phyloP scores from a whole-genome alignment of 371 early-diverging fungal species.

The Funneliformis caledonium region DNA sequence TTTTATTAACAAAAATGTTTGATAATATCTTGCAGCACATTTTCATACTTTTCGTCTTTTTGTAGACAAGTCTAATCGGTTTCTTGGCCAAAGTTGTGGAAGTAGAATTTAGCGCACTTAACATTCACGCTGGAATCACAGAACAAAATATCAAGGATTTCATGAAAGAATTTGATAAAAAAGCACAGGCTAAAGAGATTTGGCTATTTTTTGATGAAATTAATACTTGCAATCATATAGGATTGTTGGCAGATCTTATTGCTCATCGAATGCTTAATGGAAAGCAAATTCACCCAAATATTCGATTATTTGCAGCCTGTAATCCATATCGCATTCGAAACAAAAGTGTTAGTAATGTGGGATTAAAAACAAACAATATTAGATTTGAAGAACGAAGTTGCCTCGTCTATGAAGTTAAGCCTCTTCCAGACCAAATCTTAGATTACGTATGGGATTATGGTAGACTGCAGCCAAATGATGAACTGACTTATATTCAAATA shows the following conservation, averaged over 20 bases:
- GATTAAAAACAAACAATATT: not conserved
- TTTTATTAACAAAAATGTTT: not conserved
- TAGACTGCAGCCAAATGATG: slow-evolving; percentile 36
- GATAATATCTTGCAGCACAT: not conserved
- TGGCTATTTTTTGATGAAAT: slow-evolving; percentile 43
- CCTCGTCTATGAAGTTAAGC: slow-evolving; percentile 43
- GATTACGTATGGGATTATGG: slow-evolving; percentile 44
- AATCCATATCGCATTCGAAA: slow-evolving; percentile 40
- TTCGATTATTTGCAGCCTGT: slow-evolving; percentile 41
- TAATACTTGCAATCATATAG: slow-evolving; percentile 41
- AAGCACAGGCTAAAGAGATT: not conserved
- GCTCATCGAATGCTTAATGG: slow-evolving; percentile 34
- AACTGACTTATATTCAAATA: slow-evolving; percentile 39
- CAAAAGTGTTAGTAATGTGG: slow-evolving; percentile 30
- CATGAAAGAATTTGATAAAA: slow-evolving; percentile 19
- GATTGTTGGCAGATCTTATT: slow-evolving; percentile 34
- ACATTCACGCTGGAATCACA: slow-evolving; percentile 40
- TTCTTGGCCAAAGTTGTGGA: slow-evolving; percentile 31
- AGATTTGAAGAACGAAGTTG: slow-evolving; percentile 38
- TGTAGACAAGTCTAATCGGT: slow-evolving; percentile 39
- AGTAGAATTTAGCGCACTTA: slow-evolving; percentile 28
- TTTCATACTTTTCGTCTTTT: not conserved
- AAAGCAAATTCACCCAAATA: slow-evolving; percentile 32
- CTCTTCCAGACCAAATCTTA: slow-evolving; percentile 38
- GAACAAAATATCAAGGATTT: slow-evolving; percentile 31